These are phyloP conservation scores for Colletotrichum musicola DNA, from an alignment of 2,329 filamentous ascomycete genomes.

Conservation along the genomic window DNA sequence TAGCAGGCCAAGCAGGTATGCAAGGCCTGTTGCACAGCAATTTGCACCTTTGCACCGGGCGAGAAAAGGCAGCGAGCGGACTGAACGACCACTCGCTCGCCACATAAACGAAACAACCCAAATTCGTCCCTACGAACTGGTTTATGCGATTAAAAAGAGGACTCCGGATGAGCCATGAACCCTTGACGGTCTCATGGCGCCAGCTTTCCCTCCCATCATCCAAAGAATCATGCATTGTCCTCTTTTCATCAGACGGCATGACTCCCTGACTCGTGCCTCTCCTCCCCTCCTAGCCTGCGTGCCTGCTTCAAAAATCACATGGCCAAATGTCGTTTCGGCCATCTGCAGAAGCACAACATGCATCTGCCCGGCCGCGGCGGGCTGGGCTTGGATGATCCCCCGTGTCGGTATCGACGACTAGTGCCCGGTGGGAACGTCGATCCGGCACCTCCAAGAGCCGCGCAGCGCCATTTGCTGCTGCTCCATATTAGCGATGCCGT, in stretches of 20 bases:
- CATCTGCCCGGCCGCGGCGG: neutral
- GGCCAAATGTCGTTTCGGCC: neutral
- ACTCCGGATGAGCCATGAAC: conserved; percentile 9
- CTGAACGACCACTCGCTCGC: neutral
- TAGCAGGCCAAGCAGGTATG: neutral
- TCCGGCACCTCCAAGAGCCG: conserved; percentile 24
- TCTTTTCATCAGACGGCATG: conserved; percentile 7
- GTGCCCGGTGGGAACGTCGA: conserved; percentile 22
- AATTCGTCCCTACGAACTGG: conserved; percentile 4
- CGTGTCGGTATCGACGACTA: conserved; percentile 7
- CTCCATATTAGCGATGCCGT: neutral
- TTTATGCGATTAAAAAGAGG: neutral
- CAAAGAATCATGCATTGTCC: conserved; percentile 2
- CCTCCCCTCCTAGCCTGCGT: neutral
- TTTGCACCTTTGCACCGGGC: neutral
- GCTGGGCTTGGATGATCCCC: neutral
- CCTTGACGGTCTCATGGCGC: neutral
- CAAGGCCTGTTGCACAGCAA: neutral
- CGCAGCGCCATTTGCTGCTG: conserved; percentile 8
- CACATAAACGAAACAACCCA: conserved; percentile 30
- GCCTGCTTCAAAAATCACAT: conserved; percentile 2
- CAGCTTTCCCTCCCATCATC: neutral
- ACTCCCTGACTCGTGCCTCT: conserved; percentile 5
- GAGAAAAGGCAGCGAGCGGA: too few species aligned
- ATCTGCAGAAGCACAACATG: conserved; percentile 2